These are phyloP conservation scores for Atkinsonella hypoxylon DNA, from an alignment of 2,329 filamentous ascomycete genomes.

Conservation along the genomic window DNA sequence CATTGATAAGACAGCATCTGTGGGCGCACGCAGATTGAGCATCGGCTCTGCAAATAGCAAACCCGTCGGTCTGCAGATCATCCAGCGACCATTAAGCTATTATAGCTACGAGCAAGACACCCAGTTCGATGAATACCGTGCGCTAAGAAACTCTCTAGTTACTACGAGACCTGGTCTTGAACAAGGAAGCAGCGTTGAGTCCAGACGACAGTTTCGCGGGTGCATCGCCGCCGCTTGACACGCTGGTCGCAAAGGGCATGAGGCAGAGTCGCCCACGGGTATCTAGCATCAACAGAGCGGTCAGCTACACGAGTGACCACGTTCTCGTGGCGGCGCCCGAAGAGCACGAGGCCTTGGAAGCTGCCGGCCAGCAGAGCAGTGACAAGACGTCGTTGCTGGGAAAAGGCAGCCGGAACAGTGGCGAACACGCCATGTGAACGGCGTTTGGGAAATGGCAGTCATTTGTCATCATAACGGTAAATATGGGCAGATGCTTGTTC, in stretches of 20 bases:
- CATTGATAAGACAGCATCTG: slow-evolving; percentile 17
- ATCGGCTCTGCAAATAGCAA: slow-evolving; percentile 13
- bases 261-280: slow-evolving; percentile 14
- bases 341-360: slow-evolving; percentile 15
- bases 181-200: slow-evolving; percentile 20
- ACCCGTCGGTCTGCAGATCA: slow-evolving; percentile 11
- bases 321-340: slow-evolving; percentile 27
- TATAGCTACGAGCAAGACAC: slow-evolving; percentile 36
- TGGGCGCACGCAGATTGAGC: slow-evolving; percentile 18
- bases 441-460: not conserved
- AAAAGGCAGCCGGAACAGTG: slow-evolving; percentile 12
- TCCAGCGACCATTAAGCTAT: slow-evolving; percentile 16
- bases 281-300: slow-evolving; percentile 16
- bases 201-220: slow-evolving; percentile 13
- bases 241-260: slow-evolving; percentile 2
- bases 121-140: slow-evolving; percentile 33
- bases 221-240: slow-evolving; percentile 3
- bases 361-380: not conserved
- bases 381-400: slow-evolving; percentile 9
- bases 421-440: slow-evolving; percentile 6
- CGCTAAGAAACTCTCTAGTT: slow-evolving; percentile 18
- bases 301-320: slow-evolving; percentile 26
- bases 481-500: not conserved
- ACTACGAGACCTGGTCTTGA: slow-evolving; percentile 15
- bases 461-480: not conserved